phyloP scores from a whole-genome alignment of 164 flowering plant genomes.

The Stephania cephalantha region DNA sequence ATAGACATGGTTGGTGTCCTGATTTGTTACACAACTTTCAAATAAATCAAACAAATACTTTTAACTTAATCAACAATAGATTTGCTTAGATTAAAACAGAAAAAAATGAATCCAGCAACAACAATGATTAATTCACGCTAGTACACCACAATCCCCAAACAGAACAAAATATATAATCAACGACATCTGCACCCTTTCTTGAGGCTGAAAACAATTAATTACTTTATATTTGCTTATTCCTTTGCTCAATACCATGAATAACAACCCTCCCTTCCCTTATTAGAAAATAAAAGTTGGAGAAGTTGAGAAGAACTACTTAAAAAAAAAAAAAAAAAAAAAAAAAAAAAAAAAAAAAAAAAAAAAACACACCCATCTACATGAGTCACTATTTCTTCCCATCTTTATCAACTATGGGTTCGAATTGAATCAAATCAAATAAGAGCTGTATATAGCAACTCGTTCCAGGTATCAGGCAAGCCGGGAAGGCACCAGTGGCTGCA shows the following conservation, averaged over 20 bases:
- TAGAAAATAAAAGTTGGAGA: too few relatives aligned
- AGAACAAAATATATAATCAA: too few relatives aligned
- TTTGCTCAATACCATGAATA: background rate
- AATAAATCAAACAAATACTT: too few relatives aligned
- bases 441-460: constrained; percentile 70
- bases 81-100: too few relatives aligned
- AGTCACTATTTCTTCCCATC: background rate
- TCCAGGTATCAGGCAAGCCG: constrained; percentile 87
- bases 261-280: background rate
- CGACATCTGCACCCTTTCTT: background rate
- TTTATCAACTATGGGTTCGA: background rate
- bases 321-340: too few relatives aligned
- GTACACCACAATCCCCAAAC: too few relatives aligned
- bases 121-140: too few relatives aligned
- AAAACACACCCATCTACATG: background rate
- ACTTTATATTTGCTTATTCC: background rate
- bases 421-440: constrained; percentile 16
- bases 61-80: too few relatives aligned
- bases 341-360: too few relatives aligned
- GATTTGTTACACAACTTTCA: too few relatives aligned
- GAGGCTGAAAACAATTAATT: background rate
- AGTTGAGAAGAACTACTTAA: background rate
- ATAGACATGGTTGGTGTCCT: too few relatives aligned
- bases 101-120: too few relatives aligned
- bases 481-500: constrained; percentile 95